Evolutionary conservation across 345 rosid species (phyloP), one percentile per base, ranked within the genome.

Genomic region (Boechera divaricarpa): DNA sequence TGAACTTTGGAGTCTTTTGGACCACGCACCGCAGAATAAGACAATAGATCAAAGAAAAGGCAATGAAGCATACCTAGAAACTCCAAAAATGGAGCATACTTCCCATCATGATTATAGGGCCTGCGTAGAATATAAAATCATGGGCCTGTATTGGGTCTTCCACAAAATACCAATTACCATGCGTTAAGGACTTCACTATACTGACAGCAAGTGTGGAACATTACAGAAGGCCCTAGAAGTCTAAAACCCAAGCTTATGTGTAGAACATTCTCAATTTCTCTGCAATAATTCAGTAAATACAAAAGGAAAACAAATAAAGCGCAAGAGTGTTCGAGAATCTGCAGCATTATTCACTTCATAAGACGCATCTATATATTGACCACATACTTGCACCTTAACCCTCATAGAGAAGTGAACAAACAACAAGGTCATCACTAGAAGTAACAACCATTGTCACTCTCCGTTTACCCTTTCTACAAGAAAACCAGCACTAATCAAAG

Each of bases 211-310:
- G 38, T 63, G 67, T 49, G 8, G 84, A 80, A 68, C 65, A 29
- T 33, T 31, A 6, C 26, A 61, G 82, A 80, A 65, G 48, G 10
- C 42, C 5, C 52, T 77, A 44, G 7, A 32, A 56, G 4, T 44
- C 11, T 63, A 29, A 41, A 28, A 31, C 10, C 10, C 57, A 63
- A 24, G 59, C 21, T 21, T 28, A n/a, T 10, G 67, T 39, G 62
- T 74, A 56, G 86, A 83, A 80, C 66, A 36, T 82, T 79, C 85
- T 18, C 31, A 73, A 12, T 16, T 57, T n/a, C 42, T 67, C 70
- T 64, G 16, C 41, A 51, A 51, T 4, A 28, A 6, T 31, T n/a
- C 26, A 2, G 45, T 10, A 63, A 28, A 60, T 6, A 24, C 44
- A 36, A 45, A 65, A 16, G 6, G 11, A 58, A 44, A 6, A 29